Percentiles rank a stretch among this genome's conserved stretches.
Evolutionary conservation across 805 yeast genomes (phyloP).

Genomic region (Tetrapisispora phaffii): DNA sequence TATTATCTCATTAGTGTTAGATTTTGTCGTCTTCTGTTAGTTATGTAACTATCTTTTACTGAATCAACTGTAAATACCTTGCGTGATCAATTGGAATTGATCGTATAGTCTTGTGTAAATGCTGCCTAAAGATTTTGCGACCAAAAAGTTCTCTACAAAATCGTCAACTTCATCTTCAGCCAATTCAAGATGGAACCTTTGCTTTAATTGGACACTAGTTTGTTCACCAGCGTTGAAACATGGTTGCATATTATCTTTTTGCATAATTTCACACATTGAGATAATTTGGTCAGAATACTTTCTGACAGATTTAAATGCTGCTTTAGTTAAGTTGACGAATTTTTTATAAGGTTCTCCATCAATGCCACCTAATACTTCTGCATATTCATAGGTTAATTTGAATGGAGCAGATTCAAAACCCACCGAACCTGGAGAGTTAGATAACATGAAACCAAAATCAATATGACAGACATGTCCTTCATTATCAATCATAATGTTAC

Average conservation of each 20-base stretch:
- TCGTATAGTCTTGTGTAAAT: conserved; percentile 88
- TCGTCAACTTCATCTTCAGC: conserved; percentile 53
- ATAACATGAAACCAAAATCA: conserved; percentile 87
- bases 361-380: conserved; percentile 77
- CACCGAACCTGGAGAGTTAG: conserved; percentile 93
- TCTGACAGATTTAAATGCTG: conserved; percentile 66
- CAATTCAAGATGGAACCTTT: conserved; percentile 71
- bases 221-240: conserved; percentile 84
- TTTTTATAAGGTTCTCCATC: conserved; percentile 49
- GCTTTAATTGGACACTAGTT: conserved; percentile 68
- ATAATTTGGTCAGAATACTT: conserved; percentile 65
- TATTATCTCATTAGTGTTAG: too few relatives aligned
- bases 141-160: conserved; percentile 68
- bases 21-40: too few relatives aligned
- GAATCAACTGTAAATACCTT: conserved; percentile 73
- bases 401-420: conserved; percentile 98
- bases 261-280: conserved; percentile 87
- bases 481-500: conserved; percentile 91
- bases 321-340: conserved; percentile 55
- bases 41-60: too few relatives aligned
- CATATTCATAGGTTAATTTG: conserved; percentile 80
- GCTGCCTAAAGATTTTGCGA: conserved; percentile 77
- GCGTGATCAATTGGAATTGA: conserved; percentile 88
- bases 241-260: conserved; percentile 78
- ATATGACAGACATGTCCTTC: conserved; percentile 94